Conservation (phyloP, 306 rosid species). For the Ceratonia siliqua region DNA sequence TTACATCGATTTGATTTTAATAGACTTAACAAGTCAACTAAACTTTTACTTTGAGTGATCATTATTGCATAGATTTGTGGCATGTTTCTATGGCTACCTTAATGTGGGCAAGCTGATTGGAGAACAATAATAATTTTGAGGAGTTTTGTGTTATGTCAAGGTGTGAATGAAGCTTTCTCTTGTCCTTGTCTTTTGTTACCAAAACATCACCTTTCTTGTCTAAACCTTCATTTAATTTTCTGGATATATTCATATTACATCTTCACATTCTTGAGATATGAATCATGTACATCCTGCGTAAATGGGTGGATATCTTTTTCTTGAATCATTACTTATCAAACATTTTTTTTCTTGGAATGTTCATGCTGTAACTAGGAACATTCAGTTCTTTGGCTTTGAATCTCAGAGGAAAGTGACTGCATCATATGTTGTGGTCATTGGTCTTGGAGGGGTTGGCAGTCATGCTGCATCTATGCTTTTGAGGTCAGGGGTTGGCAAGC, state of each 20-base stretch:
- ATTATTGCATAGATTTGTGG: slow-evolving; percentile 8
- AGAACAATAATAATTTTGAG: neutral
- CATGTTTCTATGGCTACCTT: slow-evolving; percentile 4
- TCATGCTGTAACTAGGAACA: slow-evolving; percentile 62
- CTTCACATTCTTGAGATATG: slow-evolving; percentile 4
- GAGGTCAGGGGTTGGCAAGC: slow-evolving; percentile 92
- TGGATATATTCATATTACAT: neutral
- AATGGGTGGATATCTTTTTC: slow-evolving; percentile 13
- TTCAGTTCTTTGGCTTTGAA: slow-evolving; percentile 83
- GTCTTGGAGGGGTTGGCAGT: slow-evolving; percentile 99
- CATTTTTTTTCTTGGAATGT: neutral
- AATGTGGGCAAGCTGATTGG: neutral
- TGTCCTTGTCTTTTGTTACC: neutral
- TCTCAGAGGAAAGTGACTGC: slow-evolving; percentile 79
- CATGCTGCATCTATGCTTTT: slow-evolving; percentile 95
- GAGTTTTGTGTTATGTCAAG: neutral
- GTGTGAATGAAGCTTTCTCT: neutral
- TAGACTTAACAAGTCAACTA: neutral
- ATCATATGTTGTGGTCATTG: slow-evolving; percentile 92
- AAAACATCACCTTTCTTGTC: neutral
- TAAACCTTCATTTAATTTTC: neutral
- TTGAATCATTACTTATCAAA: slow-evolving; percentile 26
- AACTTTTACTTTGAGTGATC: neutral
- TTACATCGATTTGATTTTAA: neutral
- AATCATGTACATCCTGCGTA: neutral